Percentiles rank a stretch among this genome's conserved stretches.
Evolutionary conservation across 352 stramenopile genomes (phyloP).

Genomic region (Phytophthora citricola): DNA sequence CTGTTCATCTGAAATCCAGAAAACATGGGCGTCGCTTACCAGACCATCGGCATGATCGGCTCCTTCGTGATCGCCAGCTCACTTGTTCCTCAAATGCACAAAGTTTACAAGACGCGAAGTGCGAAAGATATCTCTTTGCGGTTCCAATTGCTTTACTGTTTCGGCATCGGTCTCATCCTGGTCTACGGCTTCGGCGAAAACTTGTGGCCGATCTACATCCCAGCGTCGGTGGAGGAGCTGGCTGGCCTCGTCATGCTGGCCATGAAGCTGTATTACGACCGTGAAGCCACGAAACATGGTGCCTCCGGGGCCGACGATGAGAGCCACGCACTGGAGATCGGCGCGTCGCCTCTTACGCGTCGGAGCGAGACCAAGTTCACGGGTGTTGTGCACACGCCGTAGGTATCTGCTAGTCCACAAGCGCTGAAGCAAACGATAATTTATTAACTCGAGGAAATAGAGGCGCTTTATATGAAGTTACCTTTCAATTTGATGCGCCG

Average conservation of each 20-base stretch:
- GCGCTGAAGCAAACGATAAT: conserved; percentile 28
- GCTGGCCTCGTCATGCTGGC: conserved; percentile 44
- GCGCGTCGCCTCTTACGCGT: conserved; percentile 23
- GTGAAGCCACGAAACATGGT: conserved; percentile 8
- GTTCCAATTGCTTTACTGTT: conserved; percentile 57
- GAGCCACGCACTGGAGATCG: conserved; percentile 22
- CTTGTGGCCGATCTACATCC: conserved; percentile 68
- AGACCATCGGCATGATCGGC: conserved; percentile 64
- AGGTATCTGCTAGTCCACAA: neutral
- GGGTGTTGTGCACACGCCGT: conserved; percentile 20
- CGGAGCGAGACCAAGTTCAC: conserved; percentile 31
- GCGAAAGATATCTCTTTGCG: conserved; percentile 61
- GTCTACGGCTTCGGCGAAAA: conserved; percentile 55
- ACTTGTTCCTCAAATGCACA: conserved; percentile 66
- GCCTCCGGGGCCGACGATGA: conserved; percentile 15
- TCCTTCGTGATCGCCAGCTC: conserved; percentile 65
- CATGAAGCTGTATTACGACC: conserved; percentile 50
- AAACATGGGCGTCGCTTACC: conserved; percentile 46
- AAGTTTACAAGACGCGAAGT: conserved; percentile 70
- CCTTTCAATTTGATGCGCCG: neutral
- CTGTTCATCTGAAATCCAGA: neutral
- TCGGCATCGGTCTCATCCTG: conserved; percentile 46
- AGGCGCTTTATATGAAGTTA: conserved; percentile 11
- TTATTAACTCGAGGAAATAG: conserved; percentile 30
- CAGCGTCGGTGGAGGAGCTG: conserved; percentile 49